phyloP scores from a whole-genome alignment of 352 stramenopile species.

The Pythium utonaiense region DNA sequence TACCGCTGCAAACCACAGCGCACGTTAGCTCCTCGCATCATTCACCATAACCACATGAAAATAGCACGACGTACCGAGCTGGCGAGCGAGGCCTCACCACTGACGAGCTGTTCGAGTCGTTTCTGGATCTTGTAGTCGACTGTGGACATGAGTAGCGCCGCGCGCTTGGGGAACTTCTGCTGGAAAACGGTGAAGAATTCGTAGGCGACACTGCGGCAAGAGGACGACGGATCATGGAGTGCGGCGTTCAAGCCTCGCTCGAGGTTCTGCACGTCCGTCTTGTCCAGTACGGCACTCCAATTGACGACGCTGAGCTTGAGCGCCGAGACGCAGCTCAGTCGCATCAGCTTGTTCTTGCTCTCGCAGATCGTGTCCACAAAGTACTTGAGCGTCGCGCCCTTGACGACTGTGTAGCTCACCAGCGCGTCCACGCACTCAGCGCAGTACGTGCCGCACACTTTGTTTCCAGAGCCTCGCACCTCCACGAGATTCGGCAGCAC shows the following conservation, averaged over 20 bases:
- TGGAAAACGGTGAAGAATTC: constrained; percentile 72
- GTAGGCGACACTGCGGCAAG: constrained; percentile 61
- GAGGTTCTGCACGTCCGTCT: constrained; percentile 75
- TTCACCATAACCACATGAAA: too few relatives aligned
- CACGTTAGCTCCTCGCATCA: too few relatives aligned
- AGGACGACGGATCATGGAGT: constrained; percentile 76
- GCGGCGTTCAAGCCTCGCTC: constrained; percentile 69
- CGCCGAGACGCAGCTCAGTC: constrained; percentile 65
- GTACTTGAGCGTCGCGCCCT: constrained; percentile 65
- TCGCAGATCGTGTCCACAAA: constrained; percentile 73
- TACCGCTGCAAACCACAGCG: too few relatives aligned
- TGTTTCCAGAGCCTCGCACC: constrained; percentile 79
- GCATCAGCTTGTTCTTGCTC: constrained; percentile 83
- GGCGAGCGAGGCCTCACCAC: constrained; percentile 19
- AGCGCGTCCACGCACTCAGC: constrained; percentile 70
- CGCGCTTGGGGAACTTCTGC: constrained; percentile 75
- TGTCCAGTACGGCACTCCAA: constrained; percentile 78
- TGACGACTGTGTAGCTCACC: constrained; percentile 62
- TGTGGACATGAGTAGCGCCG: constrained; percentile 52
- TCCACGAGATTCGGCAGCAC: constrained; percentile 71
- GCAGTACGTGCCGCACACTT: constrained; percentile 80
- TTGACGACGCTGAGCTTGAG: constrained; percentile 43
- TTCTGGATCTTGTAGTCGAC: constrained; percentile 85
- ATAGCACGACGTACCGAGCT: constrained; percentile 16
- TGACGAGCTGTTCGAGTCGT: constrained; percentile 58